phyloP scores from a whole-genome alignment of 768 basidiomycete genomes.

The Hypholoma sublateritium region DNA sequence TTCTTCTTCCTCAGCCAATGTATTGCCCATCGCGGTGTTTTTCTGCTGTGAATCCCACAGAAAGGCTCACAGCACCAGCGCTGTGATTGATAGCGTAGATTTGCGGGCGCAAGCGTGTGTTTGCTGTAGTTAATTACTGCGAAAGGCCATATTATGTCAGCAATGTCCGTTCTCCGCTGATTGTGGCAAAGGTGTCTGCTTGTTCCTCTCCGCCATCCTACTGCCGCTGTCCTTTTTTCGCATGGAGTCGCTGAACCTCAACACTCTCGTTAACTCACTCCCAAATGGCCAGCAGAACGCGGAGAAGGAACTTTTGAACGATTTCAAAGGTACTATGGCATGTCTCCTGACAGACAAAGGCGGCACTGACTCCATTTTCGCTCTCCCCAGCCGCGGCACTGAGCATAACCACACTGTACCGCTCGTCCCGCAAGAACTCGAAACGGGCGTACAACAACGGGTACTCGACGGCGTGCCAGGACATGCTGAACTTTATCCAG shows the following conservation, averaged over 20 bases:
- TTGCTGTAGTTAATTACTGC: too few relatives aligned
- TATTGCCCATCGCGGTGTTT: too few relatives aligned
- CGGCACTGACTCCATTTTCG: background rate
- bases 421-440: slow-evolving; percentile 73
- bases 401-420: slow-evolving; percentile 83
- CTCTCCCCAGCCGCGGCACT: slow-evolving; percentile 70
- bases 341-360: slow-evolving; percentile 3
- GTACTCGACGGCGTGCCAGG: slow-evolving; percentile 77
- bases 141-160: background rate
- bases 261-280: slow-evolving; percentile 74
- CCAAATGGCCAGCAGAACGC: slow-evolving; percentile 74
- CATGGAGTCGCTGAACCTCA: slow-evolving; percentile 80
- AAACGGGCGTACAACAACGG: slow-evolving; percentile 82
- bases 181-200: background rate
- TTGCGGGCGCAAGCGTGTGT: too few relatives aligned
- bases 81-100: too few relatives aligned
- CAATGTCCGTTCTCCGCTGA: background rate
- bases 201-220: background rate
- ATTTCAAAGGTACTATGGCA: slow-evolving; percentile 67
- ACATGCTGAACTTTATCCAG: slow-evolving; percentile 80
- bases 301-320: slow-evolving; percentile 78
- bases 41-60: too few relatives aligned
- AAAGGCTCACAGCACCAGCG: too few relatives aligned
- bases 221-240: background rate
- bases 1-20: background rate